Percentiles rank a stretch among this genome's conserved stretches.
phyloP scores from a whole-genome alignment of 148 eudicot species.

The Polygonum maritimum region DNA sequence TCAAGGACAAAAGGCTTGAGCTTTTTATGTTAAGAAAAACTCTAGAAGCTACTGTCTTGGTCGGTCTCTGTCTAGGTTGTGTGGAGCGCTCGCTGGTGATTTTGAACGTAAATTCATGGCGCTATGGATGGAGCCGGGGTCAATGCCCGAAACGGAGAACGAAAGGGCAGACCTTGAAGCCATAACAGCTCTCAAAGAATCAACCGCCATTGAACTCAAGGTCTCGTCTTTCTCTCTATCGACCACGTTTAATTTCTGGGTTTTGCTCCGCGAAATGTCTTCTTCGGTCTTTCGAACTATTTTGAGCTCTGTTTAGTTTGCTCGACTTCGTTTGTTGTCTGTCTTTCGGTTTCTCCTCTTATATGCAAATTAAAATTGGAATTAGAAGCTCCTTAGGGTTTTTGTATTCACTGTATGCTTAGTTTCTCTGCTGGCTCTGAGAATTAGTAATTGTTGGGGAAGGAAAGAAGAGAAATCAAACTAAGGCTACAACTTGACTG shows the following conservation, averaged over 20 bases:
- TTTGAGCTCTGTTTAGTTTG: background rate
- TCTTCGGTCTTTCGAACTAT: background rate
- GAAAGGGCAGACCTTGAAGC: constrained; percentile 65
- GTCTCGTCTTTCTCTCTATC: constrained; percentile 19
- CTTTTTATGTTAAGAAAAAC: background rate
- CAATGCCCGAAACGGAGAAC: constrained; percentile 53
- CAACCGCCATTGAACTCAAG: constrained; percentile 82
- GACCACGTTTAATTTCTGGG: background rate
- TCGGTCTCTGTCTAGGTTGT: too few relatives aligned
- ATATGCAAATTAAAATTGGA: background rate
- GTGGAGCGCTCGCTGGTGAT: background rate
- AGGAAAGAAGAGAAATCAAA: background rate
- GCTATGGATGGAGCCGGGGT: constrained; percentile 55
- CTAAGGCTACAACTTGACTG: background rate
- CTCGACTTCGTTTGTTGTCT: background rate
- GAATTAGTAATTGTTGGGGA: background rate
- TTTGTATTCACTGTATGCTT: background rate
- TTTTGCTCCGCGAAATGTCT: background rate
- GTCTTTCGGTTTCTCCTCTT: background rate
- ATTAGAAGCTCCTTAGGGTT: constrained; percentile 4
- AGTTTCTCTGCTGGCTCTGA: background rate
- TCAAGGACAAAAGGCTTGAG: too few relatives aligned
- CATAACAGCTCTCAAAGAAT: constrained; percentile 61
- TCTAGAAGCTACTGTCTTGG: background rate
- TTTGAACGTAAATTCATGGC: constrained; percentile 35